Base-by-base conservation (phyloP, 1,139 yeast species). In the Wickerhamiella pararugosa region DNA sequence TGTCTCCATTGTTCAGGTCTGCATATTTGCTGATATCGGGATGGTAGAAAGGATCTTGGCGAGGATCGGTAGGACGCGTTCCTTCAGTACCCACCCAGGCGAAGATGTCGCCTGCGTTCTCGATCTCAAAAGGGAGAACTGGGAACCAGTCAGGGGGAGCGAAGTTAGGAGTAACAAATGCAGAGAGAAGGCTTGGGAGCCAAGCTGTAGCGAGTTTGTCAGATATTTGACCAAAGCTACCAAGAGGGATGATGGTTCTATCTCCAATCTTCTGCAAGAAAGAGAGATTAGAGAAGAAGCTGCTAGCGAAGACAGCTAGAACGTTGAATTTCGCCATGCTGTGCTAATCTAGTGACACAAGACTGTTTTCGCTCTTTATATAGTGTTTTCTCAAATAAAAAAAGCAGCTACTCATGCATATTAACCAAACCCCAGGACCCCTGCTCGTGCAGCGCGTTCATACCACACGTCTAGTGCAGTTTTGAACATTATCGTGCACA, bases 21-120 rank as follows among this genome's bases (percentile, higher is more conserved):
- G 10, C 34, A 30, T 40, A 43, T 10, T 25, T 34, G 5, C 39
- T 34, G 25, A 21, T 7, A 9, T 34, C 41, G n/a, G 45, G 45
- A 32, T 40, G 29, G 37, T 43, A 43, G 35, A 43, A 43, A 9
- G 39, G 25, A 29, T 43, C 45, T 5, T 40, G 25, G 10, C 35
- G 32, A n/a, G 45, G 45, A 21, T 15, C 34, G 3, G 31, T 10
- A 9, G 41, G 36, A 6, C 6, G 5, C 10, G 26, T 28, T 3
- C 41, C 38, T 2, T n/a, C 30, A 6, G 15, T 25, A 10, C 34
- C 34, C 15, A 37, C 26, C 44, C 44, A 42, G 5, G 41, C 25
- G 6, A 11, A 11, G 3, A 32, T 32, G 29, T 34, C 39, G 26
- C n/a, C 27, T 6, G 36, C 36, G 26, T 30, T 21, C 32, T 32